These are phyloP conservation scores for Kodamaea kakaduensis DNA, from an alignment of 805 yeast species.

Conservation along the genomic window DNA sequence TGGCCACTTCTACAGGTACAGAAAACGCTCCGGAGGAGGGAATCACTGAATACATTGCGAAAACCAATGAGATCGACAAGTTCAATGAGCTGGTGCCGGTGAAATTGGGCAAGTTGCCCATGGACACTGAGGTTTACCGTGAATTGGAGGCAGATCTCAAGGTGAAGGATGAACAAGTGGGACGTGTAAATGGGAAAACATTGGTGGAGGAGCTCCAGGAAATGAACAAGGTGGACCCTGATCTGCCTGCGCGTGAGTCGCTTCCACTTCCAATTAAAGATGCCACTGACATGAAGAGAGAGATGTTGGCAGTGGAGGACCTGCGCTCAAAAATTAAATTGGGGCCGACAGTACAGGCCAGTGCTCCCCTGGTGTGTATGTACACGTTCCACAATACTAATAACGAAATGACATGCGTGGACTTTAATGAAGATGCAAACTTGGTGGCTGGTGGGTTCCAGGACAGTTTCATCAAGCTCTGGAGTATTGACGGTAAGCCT, in stretches of 20 bases:
- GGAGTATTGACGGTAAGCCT: conserved; percentile 93
- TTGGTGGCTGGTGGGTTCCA: conserved; percentile 92
- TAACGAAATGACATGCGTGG: conserved; percentile 79
- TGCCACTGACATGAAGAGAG: conserved; percentile 72
- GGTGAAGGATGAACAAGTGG: conserved; percentile 60
- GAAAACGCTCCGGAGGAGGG: conserved; percentile 45
- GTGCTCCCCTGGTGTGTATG: conserved; percentile 94
- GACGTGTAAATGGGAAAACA: conserved; percentile 36
- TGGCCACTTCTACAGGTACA: conserved; percentile 36
- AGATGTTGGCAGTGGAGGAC: conserved; percentile 75
- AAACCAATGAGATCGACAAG: conserved; percentile 48
- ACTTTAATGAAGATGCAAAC: conserved; percentile 83
- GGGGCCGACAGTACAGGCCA: conserved; percentile 60
- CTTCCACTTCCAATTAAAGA: conserved; percentile 86
- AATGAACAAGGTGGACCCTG: conserved; percentile 50
- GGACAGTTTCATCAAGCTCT: conserved; percentile 83
- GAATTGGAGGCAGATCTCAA: conserved; percentile 84
- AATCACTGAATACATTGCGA: conserved; percentile 41
- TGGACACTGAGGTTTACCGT: conserved; percentile 77
- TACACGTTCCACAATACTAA: conserved; percentile 96
- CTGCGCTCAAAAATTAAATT: conserved; percentile 69
- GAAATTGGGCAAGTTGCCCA: conserved; percentile 77
- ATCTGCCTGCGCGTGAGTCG: conserved; percentile 68
- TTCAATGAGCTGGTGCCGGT: conserved; percentile 66
- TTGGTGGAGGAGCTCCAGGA: conserved; percentile 66